These are phyloP conservation scores for Lycium barbarum DNA, from an alignment of 257 asterid species.

Conservation along the genomic window DNA sequence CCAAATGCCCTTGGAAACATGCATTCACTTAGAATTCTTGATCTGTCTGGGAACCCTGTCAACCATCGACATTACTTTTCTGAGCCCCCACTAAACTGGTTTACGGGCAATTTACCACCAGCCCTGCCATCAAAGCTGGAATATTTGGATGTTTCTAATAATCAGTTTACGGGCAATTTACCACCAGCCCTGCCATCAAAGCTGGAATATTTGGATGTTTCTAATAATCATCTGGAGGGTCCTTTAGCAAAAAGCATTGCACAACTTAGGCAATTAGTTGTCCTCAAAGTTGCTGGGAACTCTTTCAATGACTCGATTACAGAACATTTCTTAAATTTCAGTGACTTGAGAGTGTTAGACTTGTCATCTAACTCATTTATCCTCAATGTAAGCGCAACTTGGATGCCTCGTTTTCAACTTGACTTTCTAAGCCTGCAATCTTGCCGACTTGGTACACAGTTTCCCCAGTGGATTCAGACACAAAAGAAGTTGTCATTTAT, in stretches of 20 bases:
- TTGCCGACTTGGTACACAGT: not conserved
- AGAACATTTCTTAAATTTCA: constrained; percentile 16
- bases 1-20: constrained; percentile 5
- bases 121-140: constrained; percentile 4
- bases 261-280: constrained; percentile 20
- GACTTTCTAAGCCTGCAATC: constrained; percentile 24
- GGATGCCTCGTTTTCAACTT: constrained; percentile 27
- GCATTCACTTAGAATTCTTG: constrained; percentile 10
- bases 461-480: constrained; percentile 6
- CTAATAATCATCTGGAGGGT: not conserved
- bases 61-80: no score
- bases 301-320: not conserved
- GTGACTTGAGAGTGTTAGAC: constrained; percentile 18
- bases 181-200: not conserved
- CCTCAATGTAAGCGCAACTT: constrained; percentile 5
- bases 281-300: constrained; percentile 21
- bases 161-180: constrained; percentile 9
- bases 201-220: not conserved
- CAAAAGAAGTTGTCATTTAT: not conserved
- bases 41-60: not conserved
- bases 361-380: constrained; percentile 5
- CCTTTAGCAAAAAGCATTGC: constrained; percentile 22
- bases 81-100: no score
- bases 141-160: not conserved
- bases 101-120: constrained; percentile 2